Base-by-base conservation (phyloP, 179 eudicot genomes). In the Spinacia oleracea region DNA sequence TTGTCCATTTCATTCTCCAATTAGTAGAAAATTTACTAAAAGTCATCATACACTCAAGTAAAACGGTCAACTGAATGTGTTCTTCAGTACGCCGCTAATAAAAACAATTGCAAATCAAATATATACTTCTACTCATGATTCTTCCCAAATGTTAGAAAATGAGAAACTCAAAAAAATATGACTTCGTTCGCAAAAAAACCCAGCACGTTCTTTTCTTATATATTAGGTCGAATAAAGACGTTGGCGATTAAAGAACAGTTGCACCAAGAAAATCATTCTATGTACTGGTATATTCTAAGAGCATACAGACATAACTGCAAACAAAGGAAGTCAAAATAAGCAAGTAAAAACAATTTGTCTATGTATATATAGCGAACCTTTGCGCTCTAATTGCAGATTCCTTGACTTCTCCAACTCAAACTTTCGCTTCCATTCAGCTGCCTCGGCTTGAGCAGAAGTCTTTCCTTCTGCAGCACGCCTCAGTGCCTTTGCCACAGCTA, bases 371-470 rank as follows among this genome's bases (percentile, higher is more conserved):
- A 78, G 14, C 11, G 18, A 72, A 89, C 98, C 99, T 96, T 92
- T 92, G 69, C 77, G 83, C 81, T 89, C 96, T 82, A 92, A 79
- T 84, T 80, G 92, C 83, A 86, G 77, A 73, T 91, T 92, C 78
- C 88, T 87, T 62, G 86, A 85, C 85, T 84, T 90, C 87, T 93
- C 99, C 77, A 93, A 83, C 83, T 96, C 99, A 86, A 85, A 96
- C 86, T 90, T 96, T n/a, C 99, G 97, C 83, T 93, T 96, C 99
- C 99, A 96, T 79, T 96, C 99, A 87, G 89, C 87, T 67, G 99
- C 99, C 83, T 93, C 99, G 45, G 96, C 93, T 85, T 90, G 97
- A 79, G 98, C 99, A 78, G 96, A 85, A 78, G 99, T 98, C 87
- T 96, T 96, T 34, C 96, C 99, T 87, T 96, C 99, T 31, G 93